Conservation (phyloP, 2,329 filamentous ascomycete species). For the Bisporella sp. region DNA sequence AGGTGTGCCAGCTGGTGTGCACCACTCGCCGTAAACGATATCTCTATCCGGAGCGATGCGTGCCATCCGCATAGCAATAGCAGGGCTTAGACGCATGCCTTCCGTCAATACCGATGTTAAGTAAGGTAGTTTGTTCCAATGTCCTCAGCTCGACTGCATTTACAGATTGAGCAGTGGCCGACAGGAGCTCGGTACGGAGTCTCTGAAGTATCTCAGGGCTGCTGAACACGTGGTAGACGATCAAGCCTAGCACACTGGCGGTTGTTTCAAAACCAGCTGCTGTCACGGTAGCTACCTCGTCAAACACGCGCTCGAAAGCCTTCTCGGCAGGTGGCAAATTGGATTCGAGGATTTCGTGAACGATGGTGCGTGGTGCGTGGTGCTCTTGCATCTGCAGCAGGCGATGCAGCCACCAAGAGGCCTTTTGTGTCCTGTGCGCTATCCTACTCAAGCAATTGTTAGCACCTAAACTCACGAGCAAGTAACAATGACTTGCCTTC, state of each 20-base stretch:
- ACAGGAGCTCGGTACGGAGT: constrained; percentile 28
- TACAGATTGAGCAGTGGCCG: not conserved
- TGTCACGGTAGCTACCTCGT: constrained; percentile 26
- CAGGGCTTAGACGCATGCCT: constrained; percentile 24
- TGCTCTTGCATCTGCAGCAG: not conserved
- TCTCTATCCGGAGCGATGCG: constrained; percentile 20
- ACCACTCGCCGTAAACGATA: constrained; percentile 8
- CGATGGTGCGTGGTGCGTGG: constrained; percentile 10
- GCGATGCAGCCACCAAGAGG: not conserved
- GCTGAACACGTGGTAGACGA: constrained; percentile 28
- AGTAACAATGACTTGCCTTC: not conserved
- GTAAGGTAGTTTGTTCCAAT: constrained; percentile 21
- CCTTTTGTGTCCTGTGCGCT: constrained; percentile 1
- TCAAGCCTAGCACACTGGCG: constrained; percentile 24
- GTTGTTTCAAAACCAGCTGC: constrained; percentile 31
- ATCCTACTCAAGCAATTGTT: not conserved
- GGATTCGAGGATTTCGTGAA: constrained; percentile 13
- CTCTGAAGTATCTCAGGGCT: constrained; percentile 21
- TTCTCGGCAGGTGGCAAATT: constrained; percentile 28
- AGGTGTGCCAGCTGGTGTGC: constrained; percentile 26
- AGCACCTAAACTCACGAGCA: not conserved
- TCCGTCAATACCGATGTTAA: constrained; percentile 26
- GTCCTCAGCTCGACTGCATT: not conserved
- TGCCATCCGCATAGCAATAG: constrained; percentile 22
- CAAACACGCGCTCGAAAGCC: constrained; percentile 21